Evolutionary conservation across 768 basidiomycete genomes (phyloP).

Genomic region (Sarcomyxa edulis): DNA sequence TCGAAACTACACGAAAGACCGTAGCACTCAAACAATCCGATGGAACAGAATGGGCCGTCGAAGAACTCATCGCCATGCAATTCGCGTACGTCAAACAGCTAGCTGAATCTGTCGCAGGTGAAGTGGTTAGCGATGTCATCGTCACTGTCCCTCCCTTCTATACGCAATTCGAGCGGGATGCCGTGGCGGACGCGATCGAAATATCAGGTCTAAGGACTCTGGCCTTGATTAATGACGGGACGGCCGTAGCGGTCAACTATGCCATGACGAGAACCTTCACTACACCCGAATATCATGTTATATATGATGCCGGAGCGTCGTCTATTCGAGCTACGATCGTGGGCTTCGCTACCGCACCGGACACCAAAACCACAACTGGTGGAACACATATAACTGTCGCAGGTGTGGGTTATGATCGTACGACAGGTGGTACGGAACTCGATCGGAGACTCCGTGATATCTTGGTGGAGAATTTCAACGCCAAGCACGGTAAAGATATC

Average conservation of each 20-base stretch:
- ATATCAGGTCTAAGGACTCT: conserved; percentile 82
- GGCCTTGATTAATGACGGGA: conserved; percentile 87
- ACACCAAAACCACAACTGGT: conserved; percentile 44
- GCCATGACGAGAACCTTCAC: conserved; percentile 94
- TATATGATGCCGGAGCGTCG: conserved; percentile 92
- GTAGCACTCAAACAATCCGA: conserved; percentile 55
- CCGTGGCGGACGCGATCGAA: conserved; percentile 88
- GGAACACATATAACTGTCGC: conserved; percentile 72
- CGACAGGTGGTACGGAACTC: conserved; percentile 76
- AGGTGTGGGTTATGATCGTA: conserved; percentile 80
- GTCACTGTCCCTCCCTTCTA: conserved; percentile 90
- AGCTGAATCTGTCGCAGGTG: conserved; percentile 70
- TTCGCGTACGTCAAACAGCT: conserved; percentile 85
- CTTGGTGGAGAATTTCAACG: conserved; percentile 69
- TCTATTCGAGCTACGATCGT: conserved; percentile 76
- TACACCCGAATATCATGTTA: conserved; percentile 75
- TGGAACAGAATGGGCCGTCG: conserved; percentile 70
- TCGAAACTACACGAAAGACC: conserved; percentile 55
- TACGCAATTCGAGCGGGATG: conserved; percentile 86
- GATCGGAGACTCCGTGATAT: conserved; percentile 81
- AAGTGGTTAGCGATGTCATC: conserved; percentile 78
- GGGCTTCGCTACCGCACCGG: conserved; percentile 49
- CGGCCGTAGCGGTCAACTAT: conserved; percentile 95
- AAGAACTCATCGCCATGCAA: conserved; percentile 94
- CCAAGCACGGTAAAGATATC: conserved; percentile 64